Evolutionary conservation across 305 asterid species (phyloP).

Genomic region (Solanum hybrid): DNA sequence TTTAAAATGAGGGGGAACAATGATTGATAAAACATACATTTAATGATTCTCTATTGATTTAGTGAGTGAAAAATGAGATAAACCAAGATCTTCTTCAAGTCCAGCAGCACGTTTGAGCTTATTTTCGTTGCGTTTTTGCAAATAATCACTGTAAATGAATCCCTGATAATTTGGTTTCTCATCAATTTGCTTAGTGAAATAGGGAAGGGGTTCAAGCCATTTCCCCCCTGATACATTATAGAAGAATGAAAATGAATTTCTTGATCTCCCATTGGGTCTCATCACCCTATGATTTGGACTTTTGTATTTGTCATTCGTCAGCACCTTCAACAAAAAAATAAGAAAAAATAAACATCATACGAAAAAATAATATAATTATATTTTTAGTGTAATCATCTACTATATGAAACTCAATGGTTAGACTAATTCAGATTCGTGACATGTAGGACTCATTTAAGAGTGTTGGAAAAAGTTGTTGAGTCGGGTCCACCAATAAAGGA

Average conservation of each 20-base stretch:
- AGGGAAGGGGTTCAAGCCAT: slow-evolving; percentile 43
- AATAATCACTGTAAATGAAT: slow-evolving; percentile 24
- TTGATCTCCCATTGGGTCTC: slow-evolving; percentile 26
- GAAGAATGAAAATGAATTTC: slow-evolving; percentile 37
- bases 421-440: background rate
- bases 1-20: background rate
- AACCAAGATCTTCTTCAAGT: slow-evolving; percentile 1
- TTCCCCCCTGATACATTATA: slow-evolving; percentile 30
- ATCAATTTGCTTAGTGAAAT: slow-evolving; percentile 30
- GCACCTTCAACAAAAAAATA: slow-evolving; percentile 15
- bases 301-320: slow-evolving; percentile 32
- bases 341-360: background rate
- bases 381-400: background rate
- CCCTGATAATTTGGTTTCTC: slow-evolving; percentile 35
- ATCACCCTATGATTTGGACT: slow-evolving; percentile 45
- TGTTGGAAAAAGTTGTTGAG: background rate
- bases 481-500: background rate
- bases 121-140: background rate
- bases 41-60: background rate
- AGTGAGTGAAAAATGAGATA: slow-evolving; percentile 7
- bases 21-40: background rate
- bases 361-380: background rate
- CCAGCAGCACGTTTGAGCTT: background rate
- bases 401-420: no score
- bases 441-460: background rate